Conservation (phyloP, 139 green algal genomes). For the Astrephomene gubernaculifera region DNA sequence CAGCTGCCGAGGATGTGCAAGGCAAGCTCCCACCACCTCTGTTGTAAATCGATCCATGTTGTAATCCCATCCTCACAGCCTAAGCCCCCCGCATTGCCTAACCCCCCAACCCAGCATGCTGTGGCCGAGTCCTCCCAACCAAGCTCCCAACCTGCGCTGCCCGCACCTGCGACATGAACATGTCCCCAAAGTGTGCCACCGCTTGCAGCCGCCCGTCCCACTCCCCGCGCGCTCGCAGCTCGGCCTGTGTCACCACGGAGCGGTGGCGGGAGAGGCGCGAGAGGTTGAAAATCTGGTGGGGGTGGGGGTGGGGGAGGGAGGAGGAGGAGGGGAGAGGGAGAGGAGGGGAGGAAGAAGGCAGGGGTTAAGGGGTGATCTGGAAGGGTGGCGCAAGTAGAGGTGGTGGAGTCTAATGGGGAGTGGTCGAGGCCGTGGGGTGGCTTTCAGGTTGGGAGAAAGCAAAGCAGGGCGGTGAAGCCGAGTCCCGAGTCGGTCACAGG, state of each 20-base stretch:
- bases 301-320: background rate
- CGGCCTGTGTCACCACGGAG: background rate
- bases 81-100: too few species aligned
- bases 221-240: background rate
- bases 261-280: conserved; percentile 1
- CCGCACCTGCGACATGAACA: conserved; percentile 18
- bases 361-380: too few species aligned
- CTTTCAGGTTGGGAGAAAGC: too few species aligned
- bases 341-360: too few species aligned
- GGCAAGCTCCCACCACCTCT: background rate
- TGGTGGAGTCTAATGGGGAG: too few species aligned
- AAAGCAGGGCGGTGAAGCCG: too few species aligned
- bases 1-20: background rate
- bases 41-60: background rate
- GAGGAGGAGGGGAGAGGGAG: background rate
- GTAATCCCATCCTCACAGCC: too few species aligned
- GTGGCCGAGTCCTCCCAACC: background rate
- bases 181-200: conserved; percentile 16
- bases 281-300: conserved; percentile 25
- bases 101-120: too few species aligned
- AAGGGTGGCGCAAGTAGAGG: too few species aligned
- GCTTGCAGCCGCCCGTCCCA: conserved; percentile 24
- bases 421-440: too few species aligned
- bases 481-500: too few species aligned
- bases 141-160: background rate